These are phyloP conservation scores for Sisymbrium irio DNA, from an alignment of 345 rosid species.

Conservation along the genomic window DNA sequence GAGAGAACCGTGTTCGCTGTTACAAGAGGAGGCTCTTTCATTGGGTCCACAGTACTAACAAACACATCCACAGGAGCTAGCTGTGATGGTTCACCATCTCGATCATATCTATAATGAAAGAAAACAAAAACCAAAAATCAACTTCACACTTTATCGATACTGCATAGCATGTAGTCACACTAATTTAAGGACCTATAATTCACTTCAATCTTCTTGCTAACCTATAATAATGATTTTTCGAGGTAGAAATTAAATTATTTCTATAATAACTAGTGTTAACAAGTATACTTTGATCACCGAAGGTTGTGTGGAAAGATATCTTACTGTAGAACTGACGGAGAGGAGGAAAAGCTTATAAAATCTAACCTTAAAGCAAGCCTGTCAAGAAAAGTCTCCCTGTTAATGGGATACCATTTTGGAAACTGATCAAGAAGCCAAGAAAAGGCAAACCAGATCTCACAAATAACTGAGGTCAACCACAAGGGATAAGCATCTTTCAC, in stretches of 20 bases:
- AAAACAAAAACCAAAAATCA: neutral
- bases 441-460: conserved; percentile 98
- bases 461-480: conserved; percentile 91
- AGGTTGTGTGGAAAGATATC: conserved; percentile 69
- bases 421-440: conserved; percentile 99
- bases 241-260: neutral
- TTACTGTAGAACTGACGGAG: conserved; percentile 15
- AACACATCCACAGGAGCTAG: conserved; percentile 86
- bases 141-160: neutral
- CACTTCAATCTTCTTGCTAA: neutral
- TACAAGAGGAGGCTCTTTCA: conserved; percentile 94
- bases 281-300: neutral
- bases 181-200: neutral
- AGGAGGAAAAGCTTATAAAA: neutral
- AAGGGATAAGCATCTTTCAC: conserved; percentile 83
- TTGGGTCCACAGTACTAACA: conserved; percentile 99
- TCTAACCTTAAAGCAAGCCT: conserved; percentile 84
- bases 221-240: neutral
- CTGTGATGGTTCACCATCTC: conserved; percentile 97
- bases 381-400: conserved; percentile 92
- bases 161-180: neutral
- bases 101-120: conserved; percentile 60
- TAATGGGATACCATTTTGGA: conserved; percentile 92
- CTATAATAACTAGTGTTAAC: neutral
- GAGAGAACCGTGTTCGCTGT: conserved; percentile 97